phyloP scores from a whole-genome alignment of 2,329 filamentous ascomycete genomes.

The Bipolaris zeicola region DNA sequence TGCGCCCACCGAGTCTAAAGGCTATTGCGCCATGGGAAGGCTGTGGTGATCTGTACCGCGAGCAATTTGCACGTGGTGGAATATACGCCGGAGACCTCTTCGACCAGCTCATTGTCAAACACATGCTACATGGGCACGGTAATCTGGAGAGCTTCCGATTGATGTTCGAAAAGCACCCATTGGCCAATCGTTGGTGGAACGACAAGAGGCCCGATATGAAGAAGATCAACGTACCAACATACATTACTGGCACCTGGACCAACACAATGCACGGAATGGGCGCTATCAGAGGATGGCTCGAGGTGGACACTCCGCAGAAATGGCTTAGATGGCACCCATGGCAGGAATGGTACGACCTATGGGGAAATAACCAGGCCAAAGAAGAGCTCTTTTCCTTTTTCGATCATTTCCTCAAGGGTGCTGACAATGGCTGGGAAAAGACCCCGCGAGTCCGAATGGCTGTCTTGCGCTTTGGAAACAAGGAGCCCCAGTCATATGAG shows the following conservation, averaged over 20 bases:
- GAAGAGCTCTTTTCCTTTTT: slow-evolving; percentile 48
- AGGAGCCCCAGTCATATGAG: background rate
- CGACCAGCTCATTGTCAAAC: background rate
- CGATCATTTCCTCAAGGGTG: slow-evolving; percentile 53
- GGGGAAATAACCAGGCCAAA: slow-evolving; percentile 4
- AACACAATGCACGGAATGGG: slow-evolving; percentile 17
- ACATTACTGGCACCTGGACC: slow-evolving; percentile 19
- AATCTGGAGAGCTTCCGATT: slow-evolving; percentile 4
- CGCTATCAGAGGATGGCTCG: slow-evolving; percentile 13
- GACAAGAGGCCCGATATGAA: slow-evolving; percentile 17
- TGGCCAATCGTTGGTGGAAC: slow-evolving; percentile 11
- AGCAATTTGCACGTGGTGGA: background rate
- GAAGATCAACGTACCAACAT: slow-evolving; percentile 17
- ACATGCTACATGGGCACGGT: slow-evolving; percentile 5
- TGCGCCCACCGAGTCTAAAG: slow-evolving; percentile 49
- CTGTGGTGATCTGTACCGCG: background rate
- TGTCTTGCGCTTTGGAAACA: slow-evolving; percentile 16
- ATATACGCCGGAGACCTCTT: background rate
- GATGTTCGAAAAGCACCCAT: slow-evolving; percentile 4
- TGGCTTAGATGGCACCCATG: slow-evolving; percentile 6
- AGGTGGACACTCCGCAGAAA: slow-evolving; percentile 3
- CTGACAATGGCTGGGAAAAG: slow-evolving; percentile 54
- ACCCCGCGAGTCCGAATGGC: slow-evolving; percentile 54
- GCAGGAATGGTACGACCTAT: slow-evolving; percentile 28
- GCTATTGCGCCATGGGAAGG: slow-evolving; percentile 56